Evolutionary conservation across 1,284 basidiomycete genomes (phyloP).

Genomic region (Rugosomyces carneus): DNA sequence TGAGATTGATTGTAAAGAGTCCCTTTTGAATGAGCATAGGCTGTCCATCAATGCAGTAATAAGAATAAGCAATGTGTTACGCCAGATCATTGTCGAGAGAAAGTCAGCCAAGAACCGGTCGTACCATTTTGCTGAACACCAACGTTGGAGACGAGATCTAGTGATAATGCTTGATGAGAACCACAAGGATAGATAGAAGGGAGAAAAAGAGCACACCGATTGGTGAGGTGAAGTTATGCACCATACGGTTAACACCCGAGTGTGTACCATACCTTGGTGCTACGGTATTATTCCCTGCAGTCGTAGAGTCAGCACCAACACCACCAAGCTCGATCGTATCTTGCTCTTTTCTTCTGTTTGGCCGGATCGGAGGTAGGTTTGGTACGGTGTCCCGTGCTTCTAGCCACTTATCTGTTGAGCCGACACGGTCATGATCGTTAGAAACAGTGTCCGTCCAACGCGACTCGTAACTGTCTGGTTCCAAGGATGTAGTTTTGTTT

Average conservation of each 20-base stretch:
- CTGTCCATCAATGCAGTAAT: background rate
- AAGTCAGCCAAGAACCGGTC: constrained; percentile 14
- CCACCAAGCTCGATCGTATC: constrained; percentile 35
- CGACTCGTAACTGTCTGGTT: constrained; percentile 5
- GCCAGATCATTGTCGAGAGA: constrained; percentile 4
- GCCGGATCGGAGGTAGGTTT: constrained; percentile 27
- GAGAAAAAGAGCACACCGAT: constrained; percentile 14
- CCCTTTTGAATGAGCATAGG: background rate
- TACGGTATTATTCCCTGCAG: constrained; percentile 27
- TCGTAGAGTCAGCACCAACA: constrained; percentile 22
- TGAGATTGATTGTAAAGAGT: background rate
- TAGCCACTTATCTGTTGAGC: constrained; percentile 17
- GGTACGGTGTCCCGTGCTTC: constrained; percentile 19
- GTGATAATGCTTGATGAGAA: background rate
- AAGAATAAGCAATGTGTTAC: background rate
- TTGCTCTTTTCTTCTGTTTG: constrained; percentile 34
- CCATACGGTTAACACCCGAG: constrained; percentile 19
- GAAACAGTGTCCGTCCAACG: constrained; percentile 16
- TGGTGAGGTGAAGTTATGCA: constrained; percentile 22
- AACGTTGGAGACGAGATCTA: constrained; percentile 13
- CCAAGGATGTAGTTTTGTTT: constrained; percentile 18
- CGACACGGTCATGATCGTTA: constrained; percentile 12
- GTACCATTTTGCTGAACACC: constrained; percentile 1
- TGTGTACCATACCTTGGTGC: constrained; percentile 28
- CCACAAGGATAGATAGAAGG: background rate